These are phyloP conservation scores for Casuarina cunninghamiana DNA, from an alignment of 306 rosid species.

Conservation along the genomic window DNA sequence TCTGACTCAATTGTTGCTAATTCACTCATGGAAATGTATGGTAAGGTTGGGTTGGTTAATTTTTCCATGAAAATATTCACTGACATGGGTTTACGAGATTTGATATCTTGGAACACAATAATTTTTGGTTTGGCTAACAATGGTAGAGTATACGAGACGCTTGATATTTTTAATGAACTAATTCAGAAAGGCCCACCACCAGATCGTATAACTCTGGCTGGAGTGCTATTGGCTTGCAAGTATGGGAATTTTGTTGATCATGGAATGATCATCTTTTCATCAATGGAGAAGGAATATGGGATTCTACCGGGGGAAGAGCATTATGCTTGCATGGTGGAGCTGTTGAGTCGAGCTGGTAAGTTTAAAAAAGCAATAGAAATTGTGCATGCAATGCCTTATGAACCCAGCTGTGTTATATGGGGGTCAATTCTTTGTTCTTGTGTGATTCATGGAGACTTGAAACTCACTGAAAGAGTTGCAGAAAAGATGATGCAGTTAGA, in stretches of 20 bases:
- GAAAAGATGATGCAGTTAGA: slow-evolving; percentile 54
- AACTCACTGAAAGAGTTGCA: slow-evolving; percentile 59
- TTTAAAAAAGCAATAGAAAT: slow-evolving; percentile 62
- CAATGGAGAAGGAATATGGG: slow-evolving; percentile 66
- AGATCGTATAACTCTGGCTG: slow-evolving; percentile 64
- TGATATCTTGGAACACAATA: slow-evolving; percentile 79
- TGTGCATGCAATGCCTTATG: slow-evolving; percentile 44
- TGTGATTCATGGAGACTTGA: slow-evolving; percentile 49
- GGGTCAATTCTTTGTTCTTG: slow-evolving; percentile 54
- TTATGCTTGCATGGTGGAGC: slow-evolving; percentile 50
- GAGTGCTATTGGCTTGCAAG: slow-evolving; percentile 71
- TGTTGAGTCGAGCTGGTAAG: slow-evolving; percentile 67
- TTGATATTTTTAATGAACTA: slow-evolving; percentile 44
- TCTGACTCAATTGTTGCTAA: slow-evolving; percentile 62
- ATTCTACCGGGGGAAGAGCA: slow-evolving; percentile 57
- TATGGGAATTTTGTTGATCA: slow-evolving; percentile 61
- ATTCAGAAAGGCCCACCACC: slow-evolving; percentile 42
- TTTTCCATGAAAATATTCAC: slow-evolving; percentile 55
- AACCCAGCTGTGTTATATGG: slow-evolving; percentile 49
- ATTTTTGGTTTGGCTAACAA: slow-evolving; percentile 63
- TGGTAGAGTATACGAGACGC: slow-evolving; percentile 48
- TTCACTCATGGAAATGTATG: slow-evolving; percentile 71
- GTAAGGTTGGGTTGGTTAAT: slow-evolving; percentile 62
- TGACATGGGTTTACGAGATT: slow-evolving; percentile 51
- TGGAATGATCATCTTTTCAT: slow-evolving; percentile 54